These are phyloP conservation scores for Biscogniauxia mediterranea DNA, from an alignment of 2,329 filamentous ascomycete species.

Conservation along the genomic window DNA sequence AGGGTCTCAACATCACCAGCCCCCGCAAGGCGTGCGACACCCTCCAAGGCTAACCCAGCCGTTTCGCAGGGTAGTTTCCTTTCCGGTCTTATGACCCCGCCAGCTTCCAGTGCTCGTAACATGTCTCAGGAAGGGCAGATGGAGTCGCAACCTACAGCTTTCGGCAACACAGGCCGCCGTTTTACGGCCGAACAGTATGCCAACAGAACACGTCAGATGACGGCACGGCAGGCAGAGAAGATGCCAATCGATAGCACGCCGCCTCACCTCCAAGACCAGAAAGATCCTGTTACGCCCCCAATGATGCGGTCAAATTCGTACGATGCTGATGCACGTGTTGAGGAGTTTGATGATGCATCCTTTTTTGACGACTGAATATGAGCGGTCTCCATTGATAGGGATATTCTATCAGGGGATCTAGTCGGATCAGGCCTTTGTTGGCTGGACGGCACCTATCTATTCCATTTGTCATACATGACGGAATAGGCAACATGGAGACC, in stretches of 20 bases:
- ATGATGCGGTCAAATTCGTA: constrained; percentile 60
- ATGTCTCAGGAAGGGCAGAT: constrained; percentile 46
- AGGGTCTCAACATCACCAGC: constrained; percentile 45
- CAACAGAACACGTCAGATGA: constrained; percentile 35
- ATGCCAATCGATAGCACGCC: constrained; percentile 42
- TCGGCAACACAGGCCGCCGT: constrained; percentile 58
- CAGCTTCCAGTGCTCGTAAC: constrained; percentile 69
- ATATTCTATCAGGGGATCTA: background rate
- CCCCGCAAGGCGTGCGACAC: constrained; percentile 48
- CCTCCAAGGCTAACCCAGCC: constrained; percentile 53
- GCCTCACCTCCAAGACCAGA: constrained; percentile 38
- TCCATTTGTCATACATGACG: constrained; percentile 9
- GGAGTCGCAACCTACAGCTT: constrained; percentile 57
- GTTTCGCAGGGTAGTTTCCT: constrained; percentile 60
- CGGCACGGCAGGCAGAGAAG: constrained; percentile 40
- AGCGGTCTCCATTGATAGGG: background rate
- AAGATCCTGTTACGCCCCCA: constrained; percentile 55
- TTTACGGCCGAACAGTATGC: constrained; percentile 52
- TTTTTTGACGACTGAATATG: constrained; percentile 51
- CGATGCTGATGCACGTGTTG: constrained; percentile 59
- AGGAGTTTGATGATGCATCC: constrained; percentile 58
- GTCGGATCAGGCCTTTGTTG: constrained; percentile 2
- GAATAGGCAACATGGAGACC: constrained; percentile 11
- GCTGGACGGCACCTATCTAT: constrained; percentile 5
- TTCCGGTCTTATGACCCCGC: constrained; percentile 85